Percentiles rank a stretch among this genome's conserved stretches.
Evolutionary conservation across 768 basidiomycete genomes (phyloP).

Genomic region (Favolaschia claudopus): DNA sequence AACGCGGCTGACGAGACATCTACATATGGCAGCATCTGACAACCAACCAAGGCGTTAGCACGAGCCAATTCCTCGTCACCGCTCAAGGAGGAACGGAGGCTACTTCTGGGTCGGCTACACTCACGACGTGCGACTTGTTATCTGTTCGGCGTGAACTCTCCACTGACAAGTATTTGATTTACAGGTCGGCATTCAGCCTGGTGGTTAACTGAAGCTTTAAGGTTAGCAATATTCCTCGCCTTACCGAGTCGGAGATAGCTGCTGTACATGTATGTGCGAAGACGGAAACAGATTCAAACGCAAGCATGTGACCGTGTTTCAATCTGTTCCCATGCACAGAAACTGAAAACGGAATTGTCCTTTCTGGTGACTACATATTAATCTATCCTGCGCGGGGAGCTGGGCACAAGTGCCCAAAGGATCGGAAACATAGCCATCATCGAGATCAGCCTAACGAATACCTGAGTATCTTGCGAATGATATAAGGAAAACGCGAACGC

Average conservation of each 20-base stretch:
- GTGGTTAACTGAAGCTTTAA: conserved; percentile 53
- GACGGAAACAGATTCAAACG: too few relatives aligned
- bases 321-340: too few relatives aligned
- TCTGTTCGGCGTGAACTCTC: background rate
- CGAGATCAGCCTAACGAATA: conserved; percentile 35
- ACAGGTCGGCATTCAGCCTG: conserved; percentile 54
- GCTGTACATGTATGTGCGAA: too few relatives aligned
- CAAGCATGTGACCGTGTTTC: too few relatives aligned
- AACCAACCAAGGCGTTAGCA: conserved; percentile 48
- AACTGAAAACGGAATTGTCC: too few relatives aligned
- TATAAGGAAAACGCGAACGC: background rate
- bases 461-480: background rate
- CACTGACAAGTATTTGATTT: background rate
- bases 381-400: too few relatives aligned
- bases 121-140: conserved; percentile 56
- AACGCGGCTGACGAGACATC: background rate
- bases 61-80: conserved; percentile 64
- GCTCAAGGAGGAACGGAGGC: conserved; percentile 72
- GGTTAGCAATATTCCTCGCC: too few relatives aligned
- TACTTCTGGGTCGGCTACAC: conserved; percentile 60
- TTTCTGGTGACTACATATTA: too few relatives aligned
- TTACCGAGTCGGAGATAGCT: too few relatives aligned
- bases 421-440: conserved; percentile 52
- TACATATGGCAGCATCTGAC: conserved; percentile 63
- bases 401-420: conserved; percentile 52